These are phyloP conservation scores for Trichosporon sp. DNA, from an alignment of 1,284 basidiomycete species.

Conservation along the genomic window DNA sequence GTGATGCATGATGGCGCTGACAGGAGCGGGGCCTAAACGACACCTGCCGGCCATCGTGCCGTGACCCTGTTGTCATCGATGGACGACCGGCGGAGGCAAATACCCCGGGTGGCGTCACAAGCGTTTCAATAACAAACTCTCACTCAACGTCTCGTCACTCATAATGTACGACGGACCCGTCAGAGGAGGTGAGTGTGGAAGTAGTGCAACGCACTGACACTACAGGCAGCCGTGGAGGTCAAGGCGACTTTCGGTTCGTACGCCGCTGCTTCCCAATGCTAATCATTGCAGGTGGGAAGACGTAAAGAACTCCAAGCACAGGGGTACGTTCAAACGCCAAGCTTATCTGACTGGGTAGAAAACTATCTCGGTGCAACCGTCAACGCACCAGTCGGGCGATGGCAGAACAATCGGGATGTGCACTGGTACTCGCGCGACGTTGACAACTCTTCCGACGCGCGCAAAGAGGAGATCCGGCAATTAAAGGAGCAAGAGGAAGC, in stretches of 20 bases:
- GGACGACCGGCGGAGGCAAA: background rate
- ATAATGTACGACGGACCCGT: conserved; percentile 53
- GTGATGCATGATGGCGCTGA: conserved; percentile 5
- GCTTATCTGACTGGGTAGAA: conserved; percentile 54
- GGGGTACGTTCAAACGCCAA: conserved; percentile 62
- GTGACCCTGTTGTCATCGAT: background rate
- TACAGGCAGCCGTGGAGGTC: conserved; percentile 76
- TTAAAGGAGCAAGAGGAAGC: conserved; percentile 86
- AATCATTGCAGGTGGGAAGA: conserved; percentile 71
- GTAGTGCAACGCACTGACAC: background rate
- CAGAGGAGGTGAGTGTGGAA: conserved; percentile 43
- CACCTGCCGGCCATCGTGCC: conserved; percentile 12
- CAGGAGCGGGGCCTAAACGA: conserved; percentile 12
- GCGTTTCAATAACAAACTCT: background rate
- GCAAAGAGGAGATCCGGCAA: conserved; percentile 67
- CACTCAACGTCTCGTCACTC: no score
- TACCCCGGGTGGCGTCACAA: background rate
- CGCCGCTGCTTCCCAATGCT: background rate
- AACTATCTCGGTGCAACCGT: conserved; percentile 89
- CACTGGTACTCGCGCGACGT: conserved; percentile 85
- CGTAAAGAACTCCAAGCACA: conserved; percentile 85
- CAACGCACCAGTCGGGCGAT: conserved; percentile 86
- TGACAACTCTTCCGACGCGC: conserved; percentile 58
- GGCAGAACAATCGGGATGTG: conserved; percentile 93
- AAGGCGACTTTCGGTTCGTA: conserved; percentile 68